Evolutionary conservation across 257 asterid species (phyloP).

Genomic region (Solanum raphanifolium): DNA sequence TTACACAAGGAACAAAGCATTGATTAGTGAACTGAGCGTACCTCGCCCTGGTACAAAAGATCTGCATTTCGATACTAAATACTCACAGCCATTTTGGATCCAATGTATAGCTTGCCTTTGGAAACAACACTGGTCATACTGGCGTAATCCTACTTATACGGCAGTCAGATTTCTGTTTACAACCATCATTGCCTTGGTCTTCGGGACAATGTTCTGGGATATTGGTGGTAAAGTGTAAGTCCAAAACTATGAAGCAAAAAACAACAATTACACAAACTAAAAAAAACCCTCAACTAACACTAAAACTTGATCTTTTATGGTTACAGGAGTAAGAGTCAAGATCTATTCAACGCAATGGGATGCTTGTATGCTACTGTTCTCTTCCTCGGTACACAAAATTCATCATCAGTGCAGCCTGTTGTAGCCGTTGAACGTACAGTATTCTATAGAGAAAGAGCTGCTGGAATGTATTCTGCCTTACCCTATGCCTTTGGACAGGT

Average conservation of each 20-base stretch:
- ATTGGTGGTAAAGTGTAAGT: constrained; percentile 53
- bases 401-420: constrained; percentile 65
- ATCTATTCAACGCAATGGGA: constrained; percentile 62
- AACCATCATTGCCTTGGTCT: constrained; percentile 36
- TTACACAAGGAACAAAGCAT: constrained; percentile 53
- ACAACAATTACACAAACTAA: background rate
- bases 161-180: constrained; percentile 67
- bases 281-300: background rate
- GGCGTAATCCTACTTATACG: constrained; percentile 73
- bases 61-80: constrained; percentile 38
- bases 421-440: constrained; percentile 76
- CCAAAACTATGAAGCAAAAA: background rate
- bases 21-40: constrained; percentile 45
- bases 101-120: constrained; percentile 80
- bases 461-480: constrained; percentile 75
- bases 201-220: constrained; percentile 80
- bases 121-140: constrained; percentile 81
- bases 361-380: constrained; percentile 51
- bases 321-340: constrained; percentile 35
- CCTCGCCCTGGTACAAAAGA: constrained; percentile 64
- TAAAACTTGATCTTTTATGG: background rate
- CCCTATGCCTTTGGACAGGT: constrained; percentile 82
- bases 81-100: constrained; percentile 45
- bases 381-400: constrained; percentile 56
- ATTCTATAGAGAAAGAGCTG: constrained; percentile 72